Evolutionary conservation across 2,329 filamentous ascomycete species (phyloP), one percentile per base, ranked within the genome.

Genomic region (Venturia carpophila): DNA sequence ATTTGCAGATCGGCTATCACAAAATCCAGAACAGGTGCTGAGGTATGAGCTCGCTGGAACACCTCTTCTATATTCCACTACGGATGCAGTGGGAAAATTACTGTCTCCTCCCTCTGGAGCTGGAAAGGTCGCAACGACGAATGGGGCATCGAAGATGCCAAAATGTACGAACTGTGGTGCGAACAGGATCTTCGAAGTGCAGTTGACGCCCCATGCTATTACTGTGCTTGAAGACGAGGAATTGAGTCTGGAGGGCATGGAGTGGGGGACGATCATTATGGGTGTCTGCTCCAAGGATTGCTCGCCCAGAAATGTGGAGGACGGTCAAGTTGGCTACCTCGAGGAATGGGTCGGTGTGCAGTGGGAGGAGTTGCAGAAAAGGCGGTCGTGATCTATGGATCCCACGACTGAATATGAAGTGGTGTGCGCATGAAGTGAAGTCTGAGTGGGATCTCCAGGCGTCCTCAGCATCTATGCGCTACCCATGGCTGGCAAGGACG

Each of bases 261-360:
- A 99, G 72, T 99, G 94, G 94, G 93, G 93, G 0, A 97, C 92
- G 0, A 83, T 99, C 10, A 85, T 99, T 66, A 80, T 97, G 45
- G 92, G 86, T 0, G 91, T 95, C 9, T 99, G 94, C 75, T 85
- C 83, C 69, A 84, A 78, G 72, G 91, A 97, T 74, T 97, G 94
- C 73, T 80, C 83, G 71, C 84, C 85, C 19, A 75, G 75, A 6
- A 83, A 83, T 0, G 81, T 85, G 7, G 75, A 76, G 15, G 79
- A 82, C 43, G 89, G 86, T 0, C 82, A 86, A 71, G 84, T 87
- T 0, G 90, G 87, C 1, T 97, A 95, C 76, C 72, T 92, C 21
- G 94, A 97, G 79, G 94, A 99, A 77, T 99, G 94, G 93, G 87
- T 84, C n/a, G 94, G 93, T 7, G 94, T 97, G 68, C 94, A 99